Conservation (phyloP, 139 green algal genomes). For the Zygnema circumcarinatum region DNA sequence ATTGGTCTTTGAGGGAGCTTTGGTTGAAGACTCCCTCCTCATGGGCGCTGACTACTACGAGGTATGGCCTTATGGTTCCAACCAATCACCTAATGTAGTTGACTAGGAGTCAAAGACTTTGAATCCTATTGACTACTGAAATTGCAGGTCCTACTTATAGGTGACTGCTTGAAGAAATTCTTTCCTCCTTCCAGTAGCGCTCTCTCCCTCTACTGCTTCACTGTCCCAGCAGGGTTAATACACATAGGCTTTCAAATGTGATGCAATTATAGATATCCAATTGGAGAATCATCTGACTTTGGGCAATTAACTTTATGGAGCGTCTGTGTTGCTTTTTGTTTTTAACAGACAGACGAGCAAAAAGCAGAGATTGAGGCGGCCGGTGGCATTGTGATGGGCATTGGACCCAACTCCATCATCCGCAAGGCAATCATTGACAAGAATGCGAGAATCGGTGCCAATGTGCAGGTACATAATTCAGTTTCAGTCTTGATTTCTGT, state of each 20-base stretch:
- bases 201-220: no score
- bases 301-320: no score
- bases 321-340: background rate
- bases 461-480: constrained; percentile 51
- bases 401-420: constrained; percentile 52
- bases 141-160: background rate
- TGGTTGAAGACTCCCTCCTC: constrained; percentile 80
- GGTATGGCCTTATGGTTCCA: no score
- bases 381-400: constrained; percentile 52
- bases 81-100: background rate
- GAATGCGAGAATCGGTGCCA: constrained; percentile 59
- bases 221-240: no score
- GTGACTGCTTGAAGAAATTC: background rate
- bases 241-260: no score
- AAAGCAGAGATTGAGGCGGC: background rate
- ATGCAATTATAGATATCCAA: no score
- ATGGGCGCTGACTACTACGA: constrained; percentile 78
- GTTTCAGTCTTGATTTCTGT: no score
- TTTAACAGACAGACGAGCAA: constrained; percentile 46
- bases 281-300: no score
- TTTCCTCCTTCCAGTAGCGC: no score
- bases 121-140: background rate
- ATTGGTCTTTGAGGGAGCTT: constrained; percentile 67
- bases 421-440: constrained; percentile 59
- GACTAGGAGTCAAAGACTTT: no score